Percentiles rank a stretch among this genome's conserved stretches.
Evolutionary conservation across 805 yeast species (phyloP).

Genomic region (Pichia ethanolica): DNA sequence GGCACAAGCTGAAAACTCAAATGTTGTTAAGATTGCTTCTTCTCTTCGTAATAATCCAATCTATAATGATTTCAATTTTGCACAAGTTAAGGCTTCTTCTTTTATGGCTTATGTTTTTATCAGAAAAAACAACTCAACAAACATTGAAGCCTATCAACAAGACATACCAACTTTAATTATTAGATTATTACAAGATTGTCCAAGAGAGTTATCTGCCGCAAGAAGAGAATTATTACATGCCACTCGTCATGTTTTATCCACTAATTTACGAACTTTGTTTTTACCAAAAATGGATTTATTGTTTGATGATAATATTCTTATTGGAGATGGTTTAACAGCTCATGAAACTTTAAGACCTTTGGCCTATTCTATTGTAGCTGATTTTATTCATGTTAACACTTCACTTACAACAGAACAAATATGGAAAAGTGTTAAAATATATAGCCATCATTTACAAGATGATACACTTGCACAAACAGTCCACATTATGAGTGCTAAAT

Average conservation of each 20-base stretch:
- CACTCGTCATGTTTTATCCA: slow-evolving; percentile 87
- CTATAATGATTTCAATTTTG: slow-evolving; percentile 81
- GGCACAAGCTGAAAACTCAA: slow-evolving; percentile 48
- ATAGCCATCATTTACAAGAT: slow-evolving; percentile 75
- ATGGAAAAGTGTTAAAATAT: slow-evolving; percentile 78
- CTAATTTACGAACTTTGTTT: slow-evolving; percentile 76
- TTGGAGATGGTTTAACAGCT: slow-evolving; percentile 90
- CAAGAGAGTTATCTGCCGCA: slow-evolving; percentile 84
- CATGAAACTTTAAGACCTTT: slow-evolving; percentile 85
- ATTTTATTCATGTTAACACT: slow-evolving; percentile 83
- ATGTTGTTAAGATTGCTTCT: slow-evolving; percentile 67
- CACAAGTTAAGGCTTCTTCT: slow-evolving; percentile 95
- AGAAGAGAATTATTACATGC: slow-evolving; percentile 91
- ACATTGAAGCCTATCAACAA: slow-evolving; percentile 48
- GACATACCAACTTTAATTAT: slow-evolving; percentile 83
- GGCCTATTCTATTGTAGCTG: slow-evolving; percentile 94
- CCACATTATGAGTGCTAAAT: slow-evolving; percentile 93
- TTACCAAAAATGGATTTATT: slow-evolving; percentile 78
- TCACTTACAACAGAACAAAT: slow-evolving; percentile 78
- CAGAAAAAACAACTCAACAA: slow-evolving; percentile 68
- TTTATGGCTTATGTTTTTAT: slow-evolving; percentile 88
- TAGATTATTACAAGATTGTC: slow-evolving; percentile 87
- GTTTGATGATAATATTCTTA: slow-evolving; percentile 77
- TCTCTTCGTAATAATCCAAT: slow-evolving; percentile 67
- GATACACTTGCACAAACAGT: slow-evolving; percentile 77